Evolutionary conservation across 768 basidiomycete genomes (phyloP), one percentile per base, ranked within the genome.

Genomic region (Terana coerulea): DNA sequence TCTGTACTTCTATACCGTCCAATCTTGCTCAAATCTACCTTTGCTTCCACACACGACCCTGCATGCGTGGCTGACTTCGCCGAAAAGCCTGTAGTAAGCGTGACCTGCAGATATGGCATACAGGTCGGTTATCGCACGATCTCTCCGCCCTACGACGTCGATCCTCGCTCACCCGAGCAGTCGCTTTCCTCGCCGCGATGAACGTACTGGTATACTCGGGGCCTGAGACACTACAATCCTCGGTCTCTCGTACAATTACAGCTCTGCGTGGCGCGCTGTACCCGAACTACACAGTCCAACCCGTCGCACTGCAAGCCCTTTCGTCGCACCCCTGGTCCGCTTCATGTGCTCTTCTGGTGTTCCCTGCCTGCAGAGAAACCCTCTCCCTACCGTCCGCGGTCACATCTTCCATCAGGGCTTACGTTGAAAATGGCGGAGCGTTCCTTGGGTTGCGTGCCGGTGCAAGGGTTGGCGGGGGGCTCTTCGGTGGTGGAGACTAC

Each of bases 241-340:
- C 73, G 3, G 65, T 73, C 28, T 54, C 64, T 1, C 55, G 57
- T 39, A 49, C 58, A 3, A 47, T 63, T 28, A 39, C 59, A 2
- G 65, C 70, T 1, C 76, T 93, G 15, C 73, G 77, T 26, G 62
- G 74, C 2, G 59, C 88, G 25, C 80, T 95, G 17, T 61, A 75
- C 12, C 85, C 91, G 0, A 77, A 84, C 64, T 95, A 94, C 65
- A 81, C 88, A 11, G 82, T 95, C 36, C 89, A 91, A 53, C 66
- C 80, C 14, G 74, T 93, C 45, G 71, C 81, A 0, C 74, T 76
- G 10, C 69, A 78, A 34, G 64, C 77, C 2, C 69, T 98, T 5
- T 68, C 74, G 1, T 70, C 75, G 0, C 84, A 86, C 39, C 93
- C 94, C 17, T 98, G 94, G 95, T 66, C 79, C 31, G 61, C 71